Evolutionary conservation across 208 protist species (phyloP), one percentile per base, ranked within the genome.

Genomic region (Trypanosoma lewisi): DNA sequence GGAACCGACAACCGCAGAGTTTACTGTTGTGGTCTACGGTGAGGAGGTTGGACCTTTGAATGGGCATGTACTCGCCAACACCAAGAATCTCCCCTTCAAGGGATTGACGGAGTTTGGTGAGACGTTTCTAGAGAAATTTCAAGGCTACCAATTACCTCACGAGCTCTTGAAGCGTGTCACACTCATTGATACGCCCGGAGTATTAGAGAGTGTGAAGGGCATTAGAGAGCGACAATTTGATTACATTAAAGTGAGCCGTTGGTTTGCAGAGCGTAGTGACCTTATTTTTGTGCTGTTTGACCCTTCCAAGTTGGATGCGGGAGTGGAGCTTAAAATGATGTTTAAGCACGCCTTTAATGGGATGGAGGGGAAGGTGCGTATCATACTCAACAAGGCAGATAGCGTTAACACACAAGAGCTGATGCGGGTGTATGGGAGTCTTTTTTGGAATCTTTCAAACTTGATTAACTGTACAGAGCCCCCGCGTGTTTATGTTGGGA

Each of bases 361-460:
- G 0, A 61, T 96, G 37, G 94, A 98, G 58, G 91, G 93, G 39
- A 97, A 97, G 57, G 75, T 98, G 28, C 84, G 94, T 50, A 85
- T 98, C 25, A 83, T 99, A 34, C 84, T 98, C 21, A 99, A 99
- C 73, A 99, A 99, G 80, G 91, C 96, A 0, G 97, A 99, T 71
- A 82, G 74, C 48, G 73, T 98, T 16, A 77, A 70, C 34, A 78
- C 80, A 17, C 95, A 98, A 80, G 91, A 98, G 78, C 82, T 99
- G 11, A 96, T 98, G 88, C 63, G 94, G 14, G 94, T 99, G 2
- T 97, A 97, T 63, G 97, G 97, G 42, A 93, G 92, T 17, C 72
- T 99, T 16, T 96, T 98, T 74, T 99, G 97, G 97, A 94, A 87
- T 52, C 73, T 99, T 3, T 95, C 93, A 17, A 97, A 93, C 64